Evolutionary conservation across 768 basidiomycete genomes (phyloP).

Genomic region (Psilocybe azurescens): DNA sequence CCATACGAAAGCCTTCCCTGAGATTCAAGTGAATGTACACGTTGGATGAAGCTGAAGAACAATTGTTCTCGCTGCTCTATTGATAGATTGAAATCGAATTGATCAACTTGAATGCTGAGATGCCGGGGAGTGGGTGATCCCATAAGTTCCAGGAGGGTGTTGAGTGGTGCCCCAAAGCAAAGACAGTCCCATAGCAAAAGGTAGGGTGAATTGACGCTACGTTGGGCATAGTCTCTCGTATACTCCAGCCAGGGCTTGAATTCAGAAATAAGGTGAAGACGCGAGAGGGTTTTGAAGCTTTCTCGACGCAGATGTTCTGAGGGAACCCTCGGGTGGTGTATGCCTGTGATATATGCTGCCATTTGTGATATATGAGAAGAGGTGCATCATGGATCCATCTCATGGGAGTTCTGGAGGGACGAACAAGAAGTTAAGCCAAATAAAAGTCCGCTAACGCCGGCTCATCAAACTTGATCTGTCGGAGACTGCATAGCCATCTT

Average conservation of each 20-base stretch:
- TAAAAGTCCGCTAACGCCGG: not conserved
- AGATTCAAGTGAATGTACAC: constrained; percentile 38
- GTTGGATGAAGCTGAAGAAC: constrained; percentile 39
- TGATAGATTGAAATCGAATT: constrained; percentile 34
- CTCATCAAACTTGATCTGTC: too few relatives aligned
- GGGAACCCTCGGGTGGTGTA: constrained; percentile 40
- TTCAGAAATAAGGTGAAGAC: constrained; percentile 41
- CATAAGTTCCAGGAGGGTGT: constrained; percentile 41
- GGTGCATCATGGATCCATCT: not conserved
- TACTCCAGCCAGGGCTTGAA: constrained; percentile 42
- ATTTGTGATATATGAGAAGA: not conserved
- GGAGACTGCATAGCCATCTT: too few relatives aligned
- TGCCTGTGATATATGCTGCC: not conserved
- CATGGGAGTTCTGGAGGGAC: not conserved
- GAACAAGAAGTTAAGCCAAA: not conserved
- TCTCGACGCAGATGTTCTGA: constrained; percentile 42
- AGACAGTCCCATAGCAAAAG: constrained; percentile 42
- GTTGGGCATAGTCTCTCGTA: constrained; percentile 29
- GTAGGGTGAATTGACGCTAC: constrained; percentile 31
- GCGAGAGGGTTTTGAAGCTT: constrained; percentile 39
- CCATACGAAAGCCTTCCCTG: constrained; percentile 40
- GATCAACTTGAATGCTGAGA: constrained; percentile 29
- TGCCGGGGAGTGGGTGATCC: constrained; percentile 40
- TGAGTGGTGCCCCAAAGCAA: constrained; percentile 40
- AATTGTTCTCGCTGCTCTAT: constrained; percentile 34